Percentiles rank a stretch among this genome's conserved stretches.
Evolutionary conservation across 2,329 filamentous ascomycete genomes (phyloP).

Genomic region (Cladosporium sp.): DNA sequence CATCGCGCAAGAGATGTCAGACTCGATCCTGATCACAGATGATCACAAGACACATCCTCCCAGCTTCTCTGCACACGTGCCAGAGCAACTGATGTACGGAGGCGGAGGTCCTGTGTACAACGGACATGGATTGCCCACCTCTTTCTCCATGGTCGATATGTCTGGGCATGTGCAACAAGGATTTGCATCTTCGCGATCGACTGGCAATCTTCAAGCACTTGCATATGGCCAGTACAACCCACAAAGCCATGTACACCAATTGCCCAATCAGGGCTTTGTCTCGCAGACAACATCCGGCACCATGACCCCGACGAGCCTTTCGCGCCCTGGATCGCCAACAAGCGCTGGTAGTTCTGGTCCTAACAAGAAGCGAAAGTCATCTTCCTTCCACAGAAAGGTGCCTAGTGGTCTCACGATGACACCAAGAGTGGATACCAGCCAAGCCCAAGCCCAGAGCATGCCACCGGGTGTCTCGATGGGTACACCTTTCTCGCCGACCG

Average conservation of each 20-base stretch:
- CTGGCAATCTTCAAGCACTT: slow-evolving; percentile 58
- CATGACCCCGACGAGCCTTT: slow-evolving; percentile 58
- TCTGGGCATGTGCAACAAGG: slow-evolving; percentile 33
- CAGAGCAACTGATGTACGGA: slow-evolving; percentile 12
- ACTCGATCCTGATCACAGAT: slow-evolving; percentile 93
- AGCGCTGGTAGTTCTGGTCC: slow-evolving; percentile 55
- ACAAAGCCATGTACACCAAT: slow-evolving; percentile 32
- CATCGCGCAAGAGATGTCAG: slow-evolving; percentile 77
- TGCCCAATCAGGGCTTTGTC: slow-evolving; percentile 25
- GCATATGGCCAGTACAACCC: slow-evolving; percentile 32
- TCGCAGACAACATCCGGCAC: slow-evolving; percentile 41
- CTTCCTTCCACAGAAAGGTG: slow-evolving; percentile 51
- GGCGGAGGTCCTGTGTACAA: slow-evolving; percentile 7
- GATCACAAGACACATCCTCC: slow-evolving; percentile 80
- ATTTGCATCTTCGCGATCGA: slow-evolving; percentile 57
- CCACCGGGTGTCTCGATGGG: slow-evolving; percentile 26
- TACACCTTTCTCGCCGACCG: slow-evolving; percentile 35
- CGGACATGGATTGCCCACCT: slow-evolving; percentile 29
- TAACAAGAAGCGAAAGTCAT: slow-evolving; percentile 73
- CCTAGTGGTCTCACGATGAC: slow-evolving; percentile 78
- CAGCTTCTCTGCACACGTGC: slow-evolving; percentile 21
- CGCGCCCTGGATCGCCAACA: slow-evolving; percentile 68
- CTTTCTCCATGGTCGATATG: slow-evolving; percentile 36
- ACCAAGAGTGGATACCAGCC: slow-evolving; percentile 57
- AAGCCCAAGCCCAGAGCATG: slow-evolving; percentile 25